Percentiles rank a stretch among this genome's conserved stretches.
phyloP scores from a whole-genome alignment of 345 rosid species.

The Gossypium australe region DNA sequence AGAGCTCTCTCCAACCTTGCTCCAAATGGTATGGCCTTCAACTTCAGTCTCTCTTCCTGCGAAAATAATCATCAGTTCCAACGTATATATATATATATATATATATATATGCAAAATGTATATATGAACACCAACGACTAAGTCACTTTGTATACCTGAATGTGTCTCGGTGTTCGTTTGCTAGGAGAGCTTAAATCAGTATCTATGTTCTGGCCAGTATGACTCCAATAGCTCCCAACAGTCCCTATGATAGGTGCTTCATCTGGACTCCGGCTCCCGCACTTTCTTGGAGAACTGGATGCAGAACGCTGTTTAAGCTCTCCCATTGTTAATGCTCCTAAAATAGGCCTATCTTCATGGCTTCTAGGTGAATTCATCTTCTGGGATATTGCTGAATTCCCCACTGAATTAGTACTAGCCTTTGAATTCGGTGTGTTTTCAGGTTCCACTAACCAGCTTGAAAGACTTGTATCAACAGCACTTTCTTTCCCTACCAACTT shows the following conservation, averaged over 20 bases:
- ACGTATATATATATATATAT: not conserved
- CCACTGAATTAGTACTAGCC: slow-evolving; percentile 27
- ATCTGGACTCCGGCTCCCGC: slow-evolving; percentile 28
- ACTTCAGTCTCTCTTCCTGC: slow-evolving; percentile 42
- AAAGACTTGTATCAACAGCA: slow-evolving; percentile 61
- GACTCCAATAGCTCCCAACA: slow-evolving; percentile 56
- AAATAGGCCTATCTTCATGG: slow-evolving; percentile 28
- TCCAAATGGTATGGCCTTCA: slow-evolving; percentile 34
- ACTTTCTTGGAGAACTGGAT: slow-evolving; percentile 28
- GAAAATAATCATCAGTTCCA: slow-evolving; percentile 4
- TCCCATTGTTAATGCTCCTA: slow-evolving; percentile 33
- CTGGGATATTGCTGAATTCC: slow-evolving; percentile 31
- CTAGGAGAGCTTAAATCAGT: slow-evolving; percentile 30
- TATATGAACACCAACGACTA: not conserved
- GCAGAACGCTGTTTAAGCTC: slow-evolving; percentile 35
- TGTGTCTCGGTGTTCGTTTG: slow-evolving; percentile 31
- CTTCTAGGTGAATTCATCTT: slow-evolving; percentile 28
- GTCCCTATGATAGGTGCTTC: slow-evolving; percentile 48
- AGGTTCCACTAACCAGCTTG: slow-evolving; percentile 53
- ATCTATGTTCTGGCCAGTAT: slow-evolving; percentile 27
- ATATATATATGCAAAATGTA: not conserved
- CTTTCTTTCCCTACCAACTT: slow-evolving; percentile 25
- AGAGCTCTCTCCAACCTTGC: slow-evolving; percentile 35
- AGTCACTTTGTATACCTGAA: slow-evolving; percentile 24
- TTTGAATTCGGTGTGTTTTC: slow-evolving; percentile 35